These are phyloP conservation scores for Silene coronaria DNA, from an alignment of 179 eudicot species.

Conservation along the genomic window DNA sequence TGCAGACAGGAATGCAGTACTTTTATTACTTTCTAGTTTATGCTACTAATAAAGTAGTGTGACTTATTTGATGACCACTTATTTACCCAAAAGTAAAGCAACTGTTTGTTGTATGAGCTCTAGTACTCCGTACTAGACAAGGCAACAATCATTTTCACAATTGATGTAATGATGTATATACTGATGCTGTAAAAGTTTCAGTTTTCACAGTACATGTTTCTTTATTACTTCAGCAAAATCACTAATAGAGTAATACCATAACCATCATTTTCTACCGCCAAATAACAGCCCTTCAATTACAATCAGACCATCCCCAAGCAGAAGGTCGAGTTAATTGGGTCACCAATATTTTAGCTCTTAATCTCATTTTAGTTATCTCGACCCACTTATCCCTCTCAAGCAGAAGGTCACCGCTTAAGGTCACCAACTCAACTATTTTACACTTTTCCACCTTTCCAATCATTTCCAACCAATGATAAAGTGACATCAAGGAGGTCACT, in stretches of 20 bases:
- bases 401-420: no score
- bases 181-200: background rate
- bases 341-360: no score
- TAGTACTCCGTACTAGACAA: background rate
- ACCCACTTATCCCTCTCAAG: no score
- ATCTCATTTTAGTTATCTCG: no score
- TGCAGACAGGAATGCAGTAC: conserved; percentile 9
- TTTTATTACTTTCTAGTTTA: conserved; percentile 2
- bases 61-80: background rate
- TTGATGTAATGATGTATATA: background rate
- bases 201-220: background rate
- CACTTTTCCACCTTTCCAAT: no score
- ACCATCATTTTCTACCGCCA: background rate
- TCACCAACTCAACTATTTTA: no score
- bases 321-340: no score
- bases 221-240: background rate
- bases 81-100: background rate
- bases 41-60: background rate
- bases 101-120: background rate
- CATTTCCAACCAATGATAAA: no score
- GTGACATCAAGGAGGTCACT: no score
- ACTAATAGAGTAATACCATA: background rate
- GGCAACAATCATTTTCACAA: background rate
- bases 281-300: background rate
- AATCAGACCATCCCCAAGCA: no score